A percentile compares a stretch with the other conserved stretches of the same genome.
phyloP scores from a whole-genome alignment of 2,329 filamentous ascomycete species.

The Fusarium goolgardi region DNA sequence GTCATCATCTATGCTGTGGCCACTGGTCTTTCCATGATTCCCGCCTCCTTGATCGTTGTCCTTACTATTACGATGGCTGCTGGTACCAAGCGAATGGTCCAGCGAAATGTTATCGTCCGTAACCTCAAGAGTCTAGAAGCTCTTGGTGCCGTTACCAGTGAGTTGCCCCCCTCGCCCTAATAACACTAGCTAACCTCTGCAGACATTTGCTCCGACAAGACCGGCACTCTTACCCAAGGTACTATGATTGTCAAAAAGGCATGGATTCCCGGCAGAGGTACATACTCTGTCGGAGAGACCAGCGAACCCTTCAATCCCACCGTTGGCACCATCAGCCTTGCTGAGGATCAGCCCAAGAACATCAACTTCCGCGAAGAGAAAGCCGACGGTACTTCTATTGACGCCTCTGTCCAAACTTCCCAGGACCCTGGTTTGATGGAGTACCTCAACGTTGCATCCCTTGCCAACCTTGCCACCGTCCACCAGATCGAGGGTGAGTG shows the following conservation, averaged over 20 bases:
- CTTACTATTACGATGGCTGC: conserved; percentile 70
- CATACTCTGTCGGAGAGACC: conserved; percentile 60
- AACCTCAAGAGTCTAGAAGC: conserved; percentile 66
- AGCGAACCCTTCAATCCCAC: conserved; percentile 69
- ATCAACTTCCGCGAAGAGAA: conserved; percentile 47
- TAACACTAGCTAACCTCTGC: conserved; percentile 29
- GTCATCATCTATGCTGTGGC: conserved; percentile 68
- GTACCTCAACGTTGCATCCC: conserved; percentile 71
- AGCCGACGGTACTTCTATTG: conserved; percentile 44
- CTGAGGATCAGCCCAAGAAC: conserved; percentile 52
- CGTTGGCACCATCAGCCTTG: conserved; percentile 59
- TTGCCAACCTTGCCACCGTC: conserved; percentile 74
- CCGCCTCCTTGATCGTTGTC: conserved; percentile 61
- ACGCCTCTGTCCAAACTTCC: conserved; percentile 52
- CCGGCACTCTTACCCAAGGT: conserved; percentile 64
- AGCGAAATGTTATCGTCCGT: conserved; percentile 64
- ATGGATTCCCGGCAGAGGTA: conserved; percentile 62
- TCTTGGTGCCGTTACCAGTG: conserved; percentile 65
- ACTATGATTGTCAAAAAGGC: conserved; percentile 67
- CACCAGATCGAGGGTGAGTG: conserved; percentile 66
- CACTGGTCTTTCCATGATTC: conserved; percentile 63
- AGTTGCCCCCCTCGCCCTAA: conserved; percentile 5
- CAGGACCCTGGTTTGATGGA: conserved; percentile 62
- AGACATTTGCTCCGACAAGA: conserved; percentile 69
- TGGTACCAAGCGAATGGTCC: conserved; percentile 64